These are phyloP conservation scores for Uronychia binucleata DNA, from an alignment of 73 alveolate genomes.

Conservation along the genomic window DNA sequence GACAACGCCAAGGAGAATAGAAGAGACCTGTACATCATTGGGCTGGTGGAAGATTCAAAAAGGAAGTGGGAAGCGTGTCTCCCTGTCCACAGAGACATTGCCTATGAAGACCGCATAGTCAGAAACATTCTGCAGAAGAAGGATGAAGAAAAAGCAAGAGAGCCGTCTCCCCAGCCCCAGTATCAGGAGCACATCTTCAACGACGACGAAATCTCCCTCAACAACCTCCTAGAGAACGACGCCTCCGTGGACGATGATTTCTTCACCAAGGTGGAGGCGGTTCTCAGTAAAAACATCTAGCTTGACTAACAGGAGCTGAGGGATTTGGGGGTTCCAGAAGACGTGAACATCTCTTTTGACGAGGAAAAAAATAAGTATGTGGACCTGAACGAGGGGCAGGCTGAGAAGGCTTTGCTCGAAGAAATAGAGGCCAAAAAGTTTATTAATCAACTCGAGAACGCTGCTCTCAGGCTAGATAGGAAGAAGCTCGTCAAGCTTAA, in stretches of 20 bases:
- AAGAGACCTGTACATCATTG: slow-evolving; percentile 9
- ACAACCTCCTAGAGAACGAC: not conserved
- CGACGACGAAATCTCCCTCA: not conserved
- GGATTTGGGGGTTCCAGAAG: not conserved
- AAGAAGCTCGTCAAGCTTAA: not conserved
- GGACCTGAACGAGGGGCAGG: not conserved
- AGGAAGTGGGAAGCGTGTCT: not conserved
- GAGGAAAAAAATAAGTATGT: not conserved
- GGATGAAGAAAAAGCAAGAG: not conserved
- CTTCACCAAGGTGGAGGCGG: not conserved
- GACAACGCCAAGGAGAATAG: not conserved
- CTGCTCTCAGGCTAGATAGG: not conserved
- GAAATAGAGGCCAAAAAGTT: not conserved
- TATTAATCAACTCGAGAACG: not conserved
- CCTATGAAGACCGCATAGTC: not conserved
- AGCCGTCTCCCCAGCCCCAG: not conserved
- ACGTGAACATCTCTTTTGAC: not conserved
- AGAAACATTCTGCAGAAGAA: not conserved
- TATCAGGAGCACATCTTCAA: not conserved
- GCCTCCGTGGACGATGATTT: not conserved
- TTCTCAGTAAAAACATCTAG: not conserved
- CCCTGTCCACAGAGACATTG: not conserved
- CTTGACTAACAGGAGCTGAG: not conserved
- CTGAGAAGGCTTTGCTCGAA: not conserved
- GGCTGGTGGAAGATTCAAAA: not conserved